A percentile compares a stretch with the other conserved stretches of the same genome.
Conservation (phyloP, 345 rosid species). For the Clausena lansium region DNA sequence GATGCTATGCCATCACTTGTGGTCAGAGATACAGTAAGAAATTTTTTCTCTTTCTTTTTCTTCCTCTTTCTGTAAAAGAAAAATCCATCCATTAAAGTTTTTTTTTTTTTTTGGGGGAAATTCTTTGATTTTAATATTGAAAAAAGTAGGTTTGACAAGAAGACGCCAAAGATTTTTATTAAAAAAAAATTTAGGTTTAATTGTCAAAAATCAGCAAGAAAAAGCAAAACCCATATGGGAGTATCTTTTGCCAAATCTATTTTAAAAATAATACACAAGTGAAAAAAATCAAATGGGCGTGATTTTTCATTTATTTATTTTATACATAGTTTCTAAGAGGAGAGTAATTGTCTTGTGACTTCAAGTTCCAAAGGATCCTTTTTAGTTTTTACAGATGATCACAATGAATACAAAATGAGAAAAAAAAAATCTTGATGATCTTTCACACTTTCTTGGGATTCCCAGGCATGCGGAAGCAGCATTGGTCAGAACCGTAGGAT, state of each 20-base stretch:
- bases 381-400: not conserved
- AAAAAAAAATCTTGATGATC: constrained; percentile 7
- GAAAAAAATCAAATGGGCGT: not conserved
- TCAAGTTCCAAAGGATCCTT: constrained; percentile 38
- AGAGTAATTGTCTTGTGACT: constrained; percentile 17
- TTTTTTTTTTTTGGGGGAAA: not conserved
- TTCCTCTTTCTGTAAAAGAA: not conserved
- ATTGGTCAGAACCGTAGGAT: constrained; percentile 21
- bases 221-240: constrained; percentile 6
- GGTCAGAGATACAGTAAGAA: constrained; percentile 80
- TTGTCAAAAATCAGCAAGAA: constrained; percentile 2
- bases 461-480: constrained; percentile 57
- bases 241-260: not conserved
- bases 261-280: not conserved
- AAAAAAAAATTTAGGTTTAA: not conserved
- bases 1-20: constrained; percentile 77
- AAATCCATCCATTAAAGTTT: not conserved
- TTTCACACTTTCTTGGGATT: constrained; percentile 55
- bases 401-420: not conserved
- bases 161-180: not conserved
- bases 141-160: constrained; percentile 8
- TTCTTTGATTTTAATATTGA: constrained; percentile 9
- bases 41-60: not conserved
- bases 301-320: not conserved
- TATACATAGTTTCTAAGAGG: not conserved